phyloP scores from a whole-genome alignment of 1,139 yeast genomes.

The Saccharomyces hybrid region DNA sequence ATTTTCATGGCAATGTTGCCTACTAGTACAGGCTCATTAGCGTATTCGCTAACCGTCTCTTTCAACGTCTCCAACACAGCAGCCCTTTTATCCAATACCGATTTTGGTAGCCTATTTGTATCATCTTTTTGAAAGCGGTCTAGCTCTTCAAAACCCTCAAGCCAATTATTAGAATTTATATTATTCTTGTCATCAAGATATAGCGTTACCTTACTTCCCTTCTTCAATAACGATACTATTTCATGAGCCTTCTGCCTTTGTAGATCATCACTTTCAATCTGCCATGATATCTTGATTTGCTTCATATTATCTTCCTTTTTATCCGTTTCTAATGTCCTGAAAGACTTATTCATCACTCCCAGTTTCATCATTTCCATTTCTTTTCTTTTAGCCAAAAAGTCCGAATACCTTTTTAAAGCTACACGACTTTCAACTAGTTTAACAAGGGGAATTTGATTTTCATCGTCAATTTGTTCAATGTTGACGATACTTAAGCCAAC shows the following conservation, averaged over 20 bases:
- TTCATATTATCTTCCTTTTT: slow-evolving; percentile 32
- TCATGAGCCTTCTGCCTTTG: slow-evolving; percentile 40
- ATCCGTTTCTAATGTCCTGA: slow-evolving; percentile 4
- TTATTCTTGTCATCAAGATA: slow-evolving; percentile 33
- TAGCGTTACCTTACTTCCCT: slow-evolving; percentile 35
- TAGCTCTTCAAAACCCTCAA: slow-evolving; percentile 17
- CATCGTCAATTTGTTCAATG: slow-evolving; percentile 15
- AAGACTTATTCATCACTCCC: slow-evolving; percentile 17
- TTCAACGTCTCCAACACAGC: slow-evolving; percentile 31
- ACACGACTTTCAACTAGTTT: slow-evolving; percentile 32
- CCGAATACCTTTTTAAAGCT: slow-evolving; percentile 36
- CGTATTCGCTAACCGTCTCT: slow-evolving; percentile 29
- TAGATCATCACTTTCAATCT: slow-evolving; percentile 37
- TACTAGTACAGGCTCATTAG: slow-evolving; percentile 28
- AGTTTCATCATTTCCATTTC: slow-evolving; percentile 28
- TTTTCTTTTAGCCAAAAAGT: slow-evolving; percentile 33
- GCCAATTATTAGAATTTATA: slow-evolving; percentile 21
- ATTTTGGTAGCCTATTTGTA: slow-evolving; percentile 16
- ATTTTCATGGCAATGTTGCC: slow-evolving; percentile 29
- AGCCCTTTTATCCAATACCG: slow-evolving; percentile 25
- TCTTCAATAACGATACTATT: slow-evolving; percentile 34
- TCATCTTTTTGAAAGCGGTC: slow-evolving; percentile 7
- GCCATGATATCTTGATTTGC: slow-evolving; percentile 40
- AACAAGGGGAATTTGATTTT: slow-evolving; percentile 30
- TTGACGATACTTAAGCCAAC: slow-evolving; percentile 25